Conservation (phyloP, 768 basidiomycete species). For the Boletus rex-veris region DNA sequence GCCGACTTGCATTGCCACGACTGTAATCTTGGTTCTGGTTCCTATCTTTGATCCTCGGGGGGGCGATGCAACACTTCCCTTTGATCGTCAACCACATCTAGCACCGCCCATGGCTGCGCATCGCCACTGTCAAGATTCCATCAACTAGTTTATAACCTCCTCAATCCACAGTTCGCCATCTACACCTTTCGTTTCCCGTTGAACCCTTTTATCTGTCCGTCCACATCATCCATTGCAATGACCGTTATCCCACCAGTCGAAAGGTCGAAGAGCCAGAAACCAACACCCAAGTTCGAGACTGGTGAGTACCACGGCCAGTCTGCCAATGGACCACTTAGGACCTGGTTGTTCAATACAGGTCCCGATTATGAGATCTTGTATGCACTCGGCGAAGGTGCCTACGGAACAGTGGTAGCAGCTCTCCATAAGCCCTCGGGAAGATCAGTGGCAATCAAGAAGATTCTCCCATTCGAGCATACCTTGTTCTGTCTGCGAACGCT, state of each 20-base stretch:
- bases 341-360: constrained; percentile 38
- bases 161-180: background rate
- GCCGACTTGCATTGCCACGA: background rate
- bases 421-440: constrained; percentile 76
- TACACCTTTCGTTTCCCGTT: background rate
- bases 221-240: background rate
- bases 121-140: constrained; percentile 6
- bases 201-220: background rate
- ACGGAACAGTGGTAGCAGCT: constrained; percentile 88
- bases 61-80: background rate
- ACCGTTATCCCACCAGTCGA: constrained; percentile 4
- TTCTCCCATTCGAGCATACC: constrained; percentile 91
- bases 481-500: constrained; percentile 88
- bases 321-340: background rate
- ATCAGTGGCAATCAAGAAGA: constrained; percentile 94
- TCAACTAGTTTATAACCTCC: constrained; percentile 9
- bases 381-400: constrained; percentile 81
- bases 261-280: constrained; percentile 50
- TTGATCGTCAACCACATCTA: constrained; percentile 1
- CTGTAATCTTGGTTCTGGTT: constrained; percentile 3
- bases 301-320: constrained; percentile 37
- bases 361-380: constrained; percentile 73
- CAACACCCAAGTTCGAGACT: constrained; percentile 70
- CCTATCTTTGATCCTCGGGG: constrained; percentile 11
- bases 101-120: constrained; percentile 1